Conservation (phyloP, 495 filamentous ascomycete species). For the Diplogelasinospora grovesii region DNA sequence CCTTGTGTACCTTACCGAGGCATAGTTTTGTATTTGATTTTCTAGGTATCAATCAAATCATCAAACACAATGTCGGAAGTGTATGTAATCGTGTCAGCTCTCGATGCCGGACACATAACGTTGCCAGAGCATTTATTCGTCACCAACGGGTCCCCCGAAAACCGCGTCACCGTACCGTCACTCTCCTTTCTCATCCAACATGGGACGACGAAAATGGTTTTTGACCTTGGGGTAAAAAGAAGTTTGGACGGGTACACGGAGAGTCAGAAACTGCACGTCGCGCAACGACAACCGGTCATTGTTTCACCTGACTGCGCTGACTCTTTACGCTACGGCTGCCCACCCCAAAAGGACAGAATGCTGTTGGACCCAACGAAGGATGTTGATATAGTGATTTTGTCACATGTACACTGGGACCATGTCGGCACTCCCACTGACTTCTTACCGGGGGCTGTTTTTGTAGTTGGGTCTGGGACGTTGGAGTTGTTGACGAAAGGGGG, state of each 20-base stretch:
- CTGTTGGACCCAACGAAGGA: constrained; percentile 19
- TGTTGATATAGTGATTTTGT: constrained; percentile 40
- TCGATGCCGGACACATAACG: constrained; percentile 25
- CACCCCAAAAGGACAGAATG: neutral
- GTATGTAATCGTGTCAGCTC: constrained; percentile 22
- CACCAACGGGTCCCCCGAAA: constrained; percentile 23
- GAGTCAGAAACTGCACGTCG: constrained; percentile 33
- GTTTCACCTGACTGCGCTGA: constrained; percentile 31
- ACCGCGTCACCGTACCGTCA: constrained; percentile 28
- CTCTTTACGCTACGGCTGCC: constrained; percentile 26
- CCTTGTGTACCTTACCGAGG: too few relatives aligned
- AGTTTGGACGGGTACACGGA: constrained; percentile 32
- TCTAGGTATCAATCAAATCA: too few relatives aligned
- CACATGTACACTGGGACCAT: constrained; percentile 50
- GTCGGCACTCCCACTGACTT: constrained; percentile 43
- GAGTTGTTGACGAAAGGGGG: constrained; percentile 28
- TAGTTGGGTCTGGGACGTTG: constrained; percentile 41
- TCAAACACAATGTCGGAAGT: constrained; percentile 3
- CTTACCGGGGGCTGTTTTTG: constrained; percentile 31
- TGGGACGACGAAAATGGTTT: constrained; percentile 32
- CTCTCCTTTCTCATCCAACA: constrained; percentile 33
- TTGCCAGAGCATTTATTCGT: constrained; percentile 33
- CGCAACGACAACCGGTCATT: constrained; percentile 30
- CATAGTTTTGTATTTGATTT: too few relatives aligned
- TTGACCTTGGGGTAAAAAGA: constrained; percentile 44